Percentiles rank a stretch among this genome's conserved stretches.
These are phyloP conservation scores for Eruca vesicaria DNA, from an alignment of 441 rosid species.

Conservation along the genomic window DNA sequence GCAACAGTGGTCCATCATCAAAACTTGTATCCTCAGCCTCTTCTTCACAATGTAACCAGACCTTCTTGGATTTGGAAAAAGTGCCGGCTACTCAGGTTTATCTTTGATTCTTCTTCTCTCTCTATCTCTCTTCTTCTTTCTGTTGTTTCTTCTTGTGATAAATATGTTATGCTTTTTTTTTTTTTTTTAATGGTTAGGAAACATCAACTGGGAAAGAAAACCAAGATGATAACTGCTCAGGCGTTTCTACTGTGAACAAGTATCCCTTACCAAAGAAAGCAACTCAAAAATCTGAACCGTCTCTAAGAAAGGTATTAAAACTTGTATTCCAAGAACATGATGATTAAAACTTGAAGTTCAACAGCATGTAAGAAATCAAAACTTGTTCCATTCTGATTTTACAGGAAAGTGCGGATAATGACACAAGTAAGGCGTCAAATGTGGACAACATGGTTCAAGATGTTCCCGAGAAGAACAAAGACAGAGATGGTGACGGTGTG, in stretches of 20 bases:
- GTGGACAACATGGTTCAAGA: conserved; percentile 41
- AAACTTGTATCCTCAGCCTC: conserved; percentile 45
- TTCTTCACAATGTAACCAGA: conserved; percentile 48
- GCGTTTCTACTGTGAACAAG: not conserved
- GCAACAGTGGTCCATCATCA: conserved; percentile 39
- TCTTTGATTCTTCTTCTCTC: conserved; percentile 12
- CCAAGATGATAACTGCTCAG: no score
- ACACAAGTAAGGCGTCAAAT: conserved; percentile 47
- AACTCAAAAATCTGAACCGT: conserved; percentile 47
- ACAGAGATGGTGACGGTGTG: conserved; percentile 31
- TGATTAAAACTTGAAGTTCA: conserved; percentile 21
- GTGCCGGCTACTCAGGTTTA: conserved; percentile 59
- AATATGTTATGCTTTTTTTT: no score
- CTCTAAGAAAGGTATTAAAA: conserved; percentile 45
- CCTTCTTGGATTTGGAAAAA: conserved; percentile 64
- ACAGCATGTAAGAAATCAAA: not conserved
- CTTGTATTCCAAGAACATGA: conserved; percentile 23
- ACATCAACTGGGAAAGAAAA: no score
- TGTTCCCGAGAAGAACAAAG: conserved; percentile 28
- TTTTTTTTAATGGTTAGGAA: no score
- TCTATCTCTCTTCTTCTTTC: not conserved
- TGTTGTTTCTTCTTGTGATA: no score
- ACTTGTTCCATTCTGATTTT: conserved; percentile 8
- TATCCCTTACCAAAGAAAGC: not conserved
- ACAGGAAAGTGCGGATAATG: conserved; percentile 51